Evolutionary conservation across 345 rosid genomes (phyloP), one percentile per base, ranked within the genome.

Genomic region (Aegle marmelos): DNA sequence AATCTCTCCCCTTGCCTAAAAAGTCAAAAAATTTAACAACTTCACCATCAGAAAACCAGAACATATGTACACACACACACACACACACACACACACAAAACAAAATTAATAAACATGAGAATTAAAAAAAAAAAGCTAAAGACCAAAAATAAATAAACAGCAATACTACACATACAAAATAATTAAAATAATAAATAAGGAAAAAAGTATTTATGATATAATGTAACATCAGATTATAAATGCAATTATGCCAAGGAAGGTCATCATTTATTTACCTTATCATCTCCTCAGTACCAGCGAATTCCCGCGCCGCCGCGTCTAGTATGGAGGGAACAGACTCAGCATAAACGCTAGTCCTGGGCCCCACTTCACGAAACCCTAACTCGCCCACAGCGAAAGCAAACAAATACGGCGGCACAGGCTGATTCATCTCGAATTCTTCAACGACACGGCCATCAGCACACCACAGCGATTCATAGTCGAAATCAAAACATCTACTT

Each of bases 301-400:
- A 95, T 89, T 93, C 97, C 65, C 82, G 45, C 0, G 94, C 98
- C 11, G 98, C 97, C 8, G 94, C 88, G 36, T 95, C 94, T 53
- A 95, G 82, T 76, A 93, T 82, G 0, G 79, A 83, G 0, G 72
- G 79, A 0, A 83, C 93, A 0, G 89, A 87, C 86, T 95, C 98
- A 1, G 93, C 82, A 34, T 89, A 93, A 19, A 95, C 92, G 84
- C 84, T 88, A 6, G 99, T 93, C 92, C 98, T 88, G 13, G 97
- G 92, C 41, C 99, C 98, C 16, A 93, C 97, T 48, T 93, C 99
- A 48, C 92, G 76, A 36, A 79, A 91, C 58, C 94, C 97, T 34
- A 95, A 72, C 82, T 89, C 94, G 73, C 99, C 99, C 7, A 91
- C 92, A 3, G 99, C 99, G 19, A 95, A 92, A 1, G 99, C 98